Evolutionary conservation across 176 grass and related monocot genomes (phyloP).

Genomic region (Miscanthus lutarioriparius): DNA sequence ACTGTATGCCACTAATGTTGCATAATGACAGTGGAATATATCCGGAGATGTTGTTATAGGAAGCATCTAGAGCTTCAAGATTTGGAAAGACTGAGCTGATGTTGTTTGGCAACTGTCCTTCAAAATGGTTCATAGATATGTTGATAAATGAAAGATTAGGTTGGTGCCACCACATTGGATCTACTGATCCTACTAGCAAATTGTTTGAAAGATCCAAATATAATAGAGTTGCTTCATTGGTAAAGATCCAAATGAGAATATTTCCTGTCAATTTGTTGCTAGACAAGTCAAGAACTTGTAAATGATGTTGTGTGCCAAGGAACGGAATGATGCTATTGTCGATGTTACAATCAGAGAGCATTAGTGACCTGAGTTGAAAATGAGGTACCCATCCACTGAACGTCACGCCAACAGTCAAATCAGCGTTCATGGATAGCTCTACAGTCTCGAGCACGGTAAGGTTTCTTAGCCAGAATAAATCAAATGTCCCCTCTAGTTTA

Average conservation of each 20-base stretch:
- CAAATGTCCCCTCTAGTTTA: not conserved
- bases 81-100: constrained; percentile 19
- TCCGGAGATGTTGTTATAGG: constrained; percentile 23
- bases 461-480: constrained; percentile 4
- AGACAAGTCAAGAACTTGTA: constrained; percentile 24
- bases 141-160: not conserved
- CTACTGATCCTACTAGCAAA: constrained; percentile 9
- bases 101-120: constrained; percentile 13
- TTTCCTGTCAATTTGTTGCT: not conserved
- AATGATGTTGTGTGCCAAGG: constrained; percentile 3
- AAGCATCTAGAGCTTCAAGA: not conserved
- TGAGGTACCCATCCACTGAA: not conserved
- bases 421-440: not conserved
- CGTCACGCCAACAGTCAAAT: not conserved
- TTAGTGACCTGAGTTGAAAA: not conserved
- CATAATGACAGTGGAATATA: not conserved
- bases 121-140: constrained; percentile 26
- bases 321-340: constrained; percentile 3
- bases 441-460: not conserved
- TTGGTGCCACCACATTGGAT: not conserved
- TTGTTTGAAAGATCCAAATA: constrained; percentile 27
- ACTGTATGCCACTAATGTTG: not conserved
- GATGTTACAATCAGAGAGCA: not conserved
- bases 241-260: constrained; percentile 24
- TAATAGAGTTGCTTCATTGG: not conserved